A percentile compares a stretch with the other conserved stretches of the same genome.
Evolutionary conservation across 371 early-diverging fungal species (phyloP).

Genomic region (Mucor indicus): DNA sequence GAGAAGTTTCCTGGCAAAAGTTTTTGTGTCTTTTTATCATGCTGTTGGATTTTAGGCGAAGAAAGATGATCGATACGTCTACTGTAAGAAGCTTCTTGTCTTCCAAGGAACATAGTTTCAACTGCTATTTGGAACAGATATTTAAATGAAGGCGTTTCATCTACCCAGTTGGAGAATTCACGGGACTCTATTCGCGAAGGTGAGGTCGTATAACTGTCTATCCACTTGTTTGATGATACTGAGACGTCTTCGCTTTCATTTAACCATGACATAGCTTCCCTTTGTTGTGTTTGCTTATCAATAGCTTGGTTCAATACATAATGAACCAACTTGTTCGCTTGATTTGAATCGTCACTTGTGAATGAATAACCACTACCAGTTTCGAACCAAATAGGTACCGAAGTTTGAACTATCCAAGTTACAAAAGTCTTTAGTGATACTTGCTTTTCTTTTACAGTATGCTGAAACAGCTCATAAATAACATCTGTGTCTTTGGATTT

Average conservation of each 20-base stretch:
- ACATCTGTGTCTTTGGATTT: neutral
- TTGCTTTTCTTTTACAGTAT: constrained; percentile 1
- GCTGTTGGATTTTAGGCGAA: constrained; percentile 21
- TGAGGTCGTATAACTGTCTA: constrained; percentile 3
- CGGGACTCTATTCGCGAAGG: constrained; percentile 15
- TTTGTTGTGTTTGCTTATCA: constrained; percentile 9
- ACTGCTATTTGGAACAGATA: constrained; percentile 17
- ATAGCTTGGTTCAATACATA: constrained; percentile 18
- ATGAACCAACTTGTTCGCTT: constrained; percentile 6
- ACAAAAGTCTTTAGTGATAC: constrained; percentile 26
- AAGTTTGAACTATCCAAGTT: constrained; percentile 10
- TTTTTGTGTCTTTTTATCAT: neutral
- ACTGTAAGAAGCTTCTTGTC: constrained; percentile 5
- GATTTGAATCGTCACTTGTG: neutral
- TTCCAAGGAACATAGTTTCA: constrained; percentile 11
- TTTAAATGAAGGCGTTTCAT: constrained; percentile 14
- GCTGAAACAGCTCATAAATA: constrained; percentile 13
- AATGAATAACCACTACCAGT: constrained; percentile 5
- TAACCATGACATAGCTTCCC: constrained; percentile 19
- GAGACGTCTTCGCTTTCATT: neutral
- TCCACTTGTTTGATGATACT: constrained; percentile 13
- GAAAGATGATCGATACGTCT: constrained; percentile 19
- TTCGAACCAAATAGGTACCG: constrained; percentile 36
- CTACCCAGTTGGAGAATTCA: constrained; percentile 30
- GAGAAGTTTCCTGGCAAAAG: constrained; percentile 20